Evolutionary conservation across 1,284 basidiomycete species (phyloP).

Genomic region (Hypsizygus ulmarius): DNA sequence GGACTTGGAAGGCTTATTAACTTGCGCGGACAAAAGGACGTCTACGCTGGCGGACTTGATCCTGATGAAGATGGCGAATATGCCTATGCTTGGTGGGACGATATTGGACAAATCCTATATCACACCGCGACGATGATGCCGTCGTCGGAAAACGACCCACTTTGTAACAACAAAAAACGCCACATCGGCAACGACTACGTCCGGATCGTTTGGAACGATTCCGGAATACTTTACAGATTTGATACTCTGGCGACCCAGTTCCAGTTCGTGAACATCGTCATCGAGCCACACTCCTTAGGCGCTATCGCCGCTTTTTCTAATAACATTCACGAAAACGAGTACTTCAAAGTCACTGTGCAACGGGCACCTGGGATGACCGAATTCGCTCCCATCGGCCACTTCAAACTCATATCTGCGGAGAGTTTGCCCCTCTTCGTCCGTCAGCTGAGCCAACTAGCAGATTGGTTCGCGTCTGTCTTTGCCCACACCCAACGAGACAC

Average conservation of each 20-base stretch:
- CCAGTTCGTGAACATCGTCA: slow-evolving; percentile 97
- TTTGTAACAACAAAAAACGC: slow-evolving; percentile 82
- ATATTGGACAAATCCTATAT: slow-evolving; percentile 93
- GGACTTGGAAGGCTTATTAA: slow-evolving; percentile 88
- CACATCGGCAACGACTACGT: slow-evolving; percentile 96
- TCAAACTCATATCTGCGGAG: slow-evolving; percentile 88
- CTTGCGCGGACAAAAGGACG: slow-evolving; percentile 87
- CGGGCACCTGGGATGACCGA: slow-evolving; percentile 85
- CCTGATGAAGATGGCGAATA: slow-evolving; percentile 89
- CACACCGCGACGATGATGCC: slow-evolving; percentile 99
- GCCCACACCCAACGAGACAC: slow-evolving; percentile 72
- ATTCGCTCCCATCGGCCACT: slow-evolving; percentile 87
- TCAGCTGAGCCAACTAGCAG: slow-evolving; percentile 81
- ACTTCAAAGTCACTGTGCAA: slow-evolving; percentile 90
- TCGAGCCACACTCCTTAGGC: slow-evolving; percentile 89
- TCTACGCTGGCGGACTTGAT: slow-evolving; percentile 94
- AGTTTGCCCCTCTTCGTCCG: slow-evolving; percentile 82
- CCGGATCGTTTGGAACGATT: slow-evolving; percentile 97
- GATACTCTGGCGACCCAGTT: slow-evolving; percentile 92
- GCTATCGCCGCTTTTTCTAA: slow-evolving; percentile 79
- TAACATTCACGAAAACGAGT: slow-evolving; percentile 81
- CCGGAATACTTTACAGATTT: slow-evolving; percentile 82
- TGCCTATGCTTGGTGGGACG: slow-evolving; percentile 99
- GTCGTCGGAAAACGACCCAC: slow-evolving; percentile 59
- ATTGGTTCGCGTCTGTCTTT: slow-evolving; percentile 87